Base-by-base conservation (phyloP, 306 rosid species). In the Oxytropis ochrocephala region DNA sequence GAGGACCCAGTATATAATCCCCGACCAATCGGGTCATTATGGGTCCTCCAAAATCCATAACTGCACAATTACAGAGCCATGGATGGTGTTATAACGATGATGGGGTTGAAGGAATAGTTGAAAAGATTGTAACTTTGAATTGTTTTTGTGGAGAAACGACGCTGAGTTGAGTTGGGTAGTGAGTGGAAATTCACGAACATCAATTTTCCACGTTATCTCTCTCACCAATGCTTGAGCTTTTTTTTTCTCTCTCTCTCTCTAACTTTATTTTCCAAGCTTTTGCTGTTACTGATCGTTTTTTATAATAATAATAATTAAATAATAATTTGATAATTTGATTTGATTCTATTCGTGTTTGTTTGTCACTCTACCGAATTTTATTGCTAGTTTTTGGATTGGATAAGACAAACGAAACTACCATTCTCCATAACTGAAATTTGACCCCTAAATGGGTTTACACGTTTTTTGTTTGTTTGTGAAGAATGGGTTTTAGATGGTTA, bases 1-100 rank as follows among this genome's bases (percentile, higher is more conserved):
- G 79, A 3, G 82, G 85, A 21, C 92, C 99, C 70, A 95, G 27
- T 78, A 89, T 86, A 83, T 95, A 95, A 65, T 91, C 84, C 2
- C 95, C 99, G 44, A 91, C 75, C 69, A 84, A 41, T 10, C 95
- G 85, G 44, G 71, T 5, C 21, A 16, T 36, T 6, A 55, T 65
- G 82, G 69, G 14, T 9, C 72, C 77, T 6, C 67, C 63, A 10
- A 72, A 67, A 68, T 87, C 96, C 91, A 90, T 93, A 54, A 27
- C 11, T 27, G 10, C 16, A 56, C 16, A 56, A 8, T 13, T 39
- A 73, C 36, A 13, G 48, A 41, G 21, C 1, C 46, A 73, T 38
- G 38, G 56, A 21, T 13, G 18, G 0, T 11, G 51, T 1, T 11
- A 1, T 43, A 7, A n/a, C 14, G 11, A 6, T 63, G 48, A 64